A percentile compares a stretch with the other conserved stretches of the same genome.
These are phyloP conservation scores for Malus orientalis DNA, from an alignment of 306 rosid genomes.

Conservation along the genomic window DNA sequence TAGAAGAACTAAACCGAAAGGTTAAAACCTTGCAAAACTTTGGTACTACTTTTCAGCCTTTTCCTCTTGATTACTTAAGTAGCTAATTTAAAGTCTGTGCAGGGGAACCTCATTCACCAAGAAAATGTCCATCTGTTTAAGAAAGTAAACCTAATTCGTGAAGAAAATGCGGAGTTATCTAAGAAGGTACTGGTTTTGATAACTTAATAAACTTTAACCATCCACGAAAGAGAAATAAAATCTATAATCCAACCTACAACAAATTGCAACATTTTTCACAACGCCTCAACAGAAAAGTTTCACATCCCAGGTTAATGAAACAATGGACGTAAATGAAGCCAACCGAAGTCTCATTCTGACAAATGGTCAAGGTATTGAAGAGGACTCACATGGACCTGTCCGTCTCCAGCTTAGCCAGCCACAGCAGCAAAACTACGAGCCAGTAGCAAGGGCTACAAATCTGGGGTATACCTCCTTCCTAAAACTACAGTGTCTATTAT, in stretches of 20 bases:
- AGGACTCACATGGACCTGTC: conserved; percentile 54
- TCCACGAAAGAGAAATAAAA: conserved; percentile 1
- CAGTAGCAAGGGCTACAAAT: conserved; percentile 40
- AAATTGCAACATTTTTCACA: conserved; percentile 16
- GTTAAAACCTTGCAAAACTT: conserved; percentile 36
- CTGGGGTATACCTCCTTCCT: conserved; percentile 49
- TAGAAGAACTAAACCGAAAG: conserved; percentile 78
- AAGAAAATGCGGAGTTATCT: conserved; percentile 58
- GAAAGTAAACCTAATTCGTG: conserved; percentile 63
- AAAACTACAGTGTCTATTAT: conserved; percentile 12
- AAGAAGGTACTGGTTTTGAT: conserved; percentile 38
- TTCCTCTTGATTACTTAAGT: not conserved
- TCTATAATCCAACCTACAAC: conserved; percentile 1
- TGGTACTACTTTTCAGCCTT: conserved; percentile 5
- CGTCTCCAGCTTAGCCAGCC: conserved; percentile 89
- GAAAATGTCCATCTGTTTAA: conserved; percentile 61
- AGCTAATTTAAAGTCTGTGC: conserved; percentile 19
- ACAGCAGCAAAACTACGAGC: conserved; percentile 38
- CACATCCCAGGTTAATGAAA: conserved; percentile 64
- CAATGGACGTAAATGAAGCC: conserved; percentile 41
- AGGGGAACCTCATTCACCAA: conserved; percentile 74
- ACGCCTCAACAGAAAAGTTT: conserved; percentile 25
- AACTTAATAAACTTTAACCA: conserved; percentile 17
- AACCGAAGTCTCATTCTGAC: conserved; percentile 34
- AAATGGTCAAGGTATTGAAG: conserved; percentile 40